These are phyloP conservation scores for Aspergillus brunneoviolaceus DNA, from an alignment of 2,329 filamentous ascomycete genomes.

Conservation along the genomic window DNA sequence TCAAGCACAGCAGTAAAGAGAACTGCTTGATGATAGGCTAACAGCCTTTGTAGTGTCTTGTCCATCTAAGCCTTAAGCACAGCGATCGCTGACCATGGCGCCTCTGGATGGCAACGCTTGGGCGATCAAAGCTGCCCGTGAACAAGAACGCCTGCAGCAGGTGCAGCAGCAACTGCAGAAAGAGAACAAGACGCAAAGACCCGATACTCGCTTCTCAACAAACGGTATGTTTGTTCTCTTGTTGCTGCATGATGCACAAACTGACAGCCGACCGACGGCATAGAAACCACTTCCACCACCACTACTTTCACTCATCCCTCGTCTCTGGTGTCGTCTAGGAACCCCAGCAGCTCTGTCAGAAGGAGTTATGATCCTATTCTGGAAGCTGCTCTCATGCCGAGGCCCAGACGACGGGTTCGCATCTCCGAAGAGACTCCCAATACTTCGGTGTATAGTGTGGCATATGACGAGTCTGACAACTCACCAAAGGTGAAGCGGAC, in stretches of 20 bases:
- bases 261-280: too few species aligned
- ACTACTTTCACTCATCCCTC: neutral
- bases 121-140: conserved; percentile 23
- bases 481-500: too few species aligned
- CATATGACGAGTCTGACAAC: too few species aligned
- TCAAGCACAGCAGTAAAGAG: too few species aligned
- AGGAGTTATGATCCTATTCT: too few species aligned
- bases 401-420: conserved; percentile 6
- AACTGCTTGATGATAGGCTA: too few species aligned
- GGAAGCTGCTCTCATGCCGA: too few species aligned
- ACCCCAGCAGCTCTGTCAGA: too few species aligned
- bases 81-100: conserved; percentile 10
- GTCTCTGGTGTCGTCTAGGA: too few species aligned
- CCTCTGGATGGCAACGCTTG: conserved; percentile 28
- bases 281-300: neutral
- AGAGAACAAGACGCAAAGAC: neutral
- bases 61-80: neutral
- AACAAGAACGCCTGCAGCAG: conserved; percentile 6
- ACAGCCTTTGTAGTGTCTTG: neutral
- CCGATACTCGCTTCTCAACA: neutral
- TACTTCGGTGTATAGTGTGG: neutral
- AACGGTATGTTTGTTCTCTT: neutral
- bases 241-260: too few species aligned
- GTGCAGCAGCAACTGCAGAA: neutral
- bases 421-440: conserved; percentile 1